Conservation (phyloP, 1,284 basidiomycete genomes). For the Ceratorhiza oryzae-sativae region DNA sequence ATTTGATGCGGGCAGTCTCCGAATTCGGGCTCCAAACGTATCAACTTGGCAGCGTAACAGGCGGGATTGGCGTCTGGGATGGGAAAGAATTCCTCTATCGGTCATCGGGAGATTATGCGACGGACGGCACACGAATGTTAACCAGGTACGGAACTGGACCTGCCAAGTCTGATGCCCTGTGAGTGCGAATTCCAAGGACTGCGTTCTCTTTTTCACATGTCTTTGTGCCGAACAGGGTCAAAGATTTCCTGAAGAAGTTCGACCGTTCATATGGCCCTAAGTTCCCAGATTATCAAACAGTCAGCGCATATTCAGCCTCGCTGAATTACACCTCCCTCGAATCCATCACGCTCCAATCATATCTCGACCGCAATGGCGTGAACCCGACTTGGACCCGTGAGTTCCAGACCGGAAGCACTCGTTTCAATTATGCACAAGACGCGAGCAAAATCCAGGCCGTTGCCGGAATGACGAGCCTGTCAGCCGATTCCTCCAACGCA, state of each 20-base stretch:
- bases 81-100: constrained; percentile 51
- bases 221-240: constrained; percentile 66
- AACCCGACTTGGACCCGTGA: constrained; percentile 72
- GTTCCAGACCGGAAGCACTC: constrained; percentile 81
- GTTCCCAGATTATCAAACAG: constrained; percentile 47
- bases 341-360: constrained; percentile 65
- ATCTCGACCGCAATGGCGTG: constrained; percentile 65
- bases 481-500: constrained; percentile 69
- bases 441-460: constrained; percentile 80
- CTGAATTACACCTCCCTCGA: constrained; percentile 65
- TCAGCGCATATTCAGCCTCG: constrained; percentile 61
- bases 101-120: neutral
- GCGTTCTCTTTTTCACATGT: neutral
- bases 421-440: constrained; percentile 89
- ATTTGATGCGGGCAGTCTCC: constrained; percentile 79
- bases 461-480: constrained; percentile 77
- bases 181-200: constrained; percentile 46
- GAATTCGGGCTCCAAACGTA: constrained; percentile 76
- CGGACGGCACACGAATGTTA: neutral
- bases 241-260: constrained; percentile 53
- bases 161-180: constrained; percentile 57
- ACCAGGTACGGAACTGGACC: constrained; percentile 21
- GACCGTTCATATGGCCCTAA: neutral
- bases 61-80: constrained; percentile 80
- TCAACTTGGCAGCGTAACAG: constrained; percentile 61